Conservation (phyloP, 257 asterid genomes). For the Cordia subcordata region DNA sequence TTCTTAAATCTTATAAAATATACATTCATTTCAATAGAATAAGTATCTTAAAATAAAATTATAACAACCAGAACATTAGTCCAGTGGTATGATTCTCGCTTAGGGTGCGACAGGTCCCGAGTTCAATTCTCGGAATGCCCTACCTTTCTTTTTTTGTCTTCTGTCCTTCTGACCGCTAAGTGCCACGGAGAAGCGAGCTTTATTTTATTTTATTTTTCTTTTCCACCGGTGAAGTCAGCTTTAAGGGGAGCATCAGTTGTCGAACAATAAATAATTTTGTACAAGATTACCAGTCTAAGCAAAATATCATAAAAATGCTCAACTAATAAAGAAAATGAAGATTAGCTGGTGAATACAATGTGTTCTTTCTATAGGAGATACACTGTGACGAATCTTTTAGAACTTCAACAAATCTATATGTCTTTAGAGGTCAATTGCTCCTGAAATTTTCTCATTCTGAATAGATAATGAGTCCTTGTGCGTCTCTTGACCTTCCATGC, state of each 20-base stretch:
- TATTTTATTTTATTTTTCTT: too few relatives aligned
- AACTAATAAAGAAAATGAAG: background rate
- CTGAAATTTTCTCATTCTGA: slow-evolving; percentile 12
- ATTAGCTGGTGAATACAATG: background rate
- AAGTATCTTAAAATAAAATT: too few relatives aligned
- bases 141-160: too few relatives aligned
- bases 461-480: slow-evolving; percentile 12
- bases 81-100: slow-evolving; percentile 32
- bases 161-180: too few relatives aligned
- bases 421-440: slow-evolving; percentile 9
- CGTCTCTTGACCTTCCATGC: slow-evolving; percentile 12
- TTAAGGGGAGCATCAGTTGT: too few relatives aligned
- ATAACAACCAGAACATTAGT: too few relatives aligned
- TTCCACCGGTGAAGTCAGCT: too few relatives aligned
- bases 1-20: too few relatives aligned
- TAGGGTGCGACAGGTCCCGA: slow-evolving; percentile 90
- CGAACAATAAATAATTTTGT: too few relatives aligned
- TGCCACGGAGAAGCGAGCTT: too few relatives aligned
- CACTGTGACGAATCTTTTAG: background rate
- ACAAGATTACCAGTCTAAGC: too few relatives aligned
- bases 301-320: background rate
- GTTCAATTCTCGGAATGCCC: slow-evolving; percentile 91
- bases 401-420: background rate
- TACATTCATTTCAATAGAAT: too few relatives aligned
- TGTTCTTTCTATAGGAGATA: background rate